A percentile compares a stretch with the other conserved stretches of the same genome.
Evolutionary conservation across 768 basidiomycete species (phyloP).

Genomic region (Pholiota microspora): DNA sequence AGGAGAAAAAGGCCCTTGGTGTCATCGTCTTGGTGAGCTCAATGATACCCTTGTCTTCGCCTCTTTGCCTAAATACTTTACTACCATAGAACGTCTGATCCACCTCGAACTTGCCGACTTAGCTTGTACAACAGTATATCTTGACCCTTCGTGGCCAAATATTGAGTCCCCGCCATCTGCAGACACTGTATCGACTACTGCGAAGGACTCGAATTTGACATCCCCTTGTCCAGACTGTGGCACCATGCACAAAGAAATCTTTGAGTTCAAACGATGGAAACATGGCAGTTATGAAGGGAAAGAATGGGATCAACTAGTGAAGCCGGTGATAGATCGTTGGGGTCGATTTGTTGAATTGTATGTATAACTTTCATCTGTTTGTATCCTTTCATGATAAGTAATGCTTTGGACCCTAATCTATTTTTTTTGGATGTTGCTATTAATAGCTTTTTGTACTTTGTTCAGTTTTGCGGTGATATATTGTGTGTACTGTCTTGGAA

Average conservation of each 20-base stretch:
- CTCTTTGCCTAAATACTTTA: not conserved
- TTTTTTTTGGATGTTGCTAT: not conserved
- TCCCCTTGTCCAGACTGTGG: slow-evolving; percentile 45
- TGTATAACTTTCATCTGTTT: slow-evolving; percentile 22
- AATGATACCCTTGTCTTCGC: not conserved
- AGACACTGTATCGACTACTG: slow-evolving; percentile 19
- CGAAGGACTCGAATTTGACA: slow-evolving; percentile 10
- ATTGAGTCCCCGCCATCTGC: slow-evolving; percentile 22
- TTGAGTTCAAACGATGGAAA: slow-evolving; percentile 59
- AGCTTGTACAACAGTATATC: slow-evolving; percentile 53
- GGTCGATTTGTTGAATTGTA: slow-evolving; percentile 57
- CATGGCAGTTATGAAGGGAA: slow-evolving; percentile 54
- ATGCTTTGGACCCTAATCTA: not conserved
- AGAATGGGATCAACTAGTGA: slow-evolving; percentile 76
- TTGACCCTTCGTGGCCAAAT: slow-evolving; percentile 47
- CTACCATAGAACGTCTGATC: slow-evolving; percentile 60
- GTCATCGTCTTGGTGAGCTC: slow-evolving; percentile 60
- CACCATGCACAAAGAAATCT: slow-evolving; percentile 72
- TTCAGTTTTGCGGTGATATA: too few species aligned
- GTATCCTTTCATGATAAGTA: too few species aligned
- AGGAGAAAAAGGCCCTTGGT: slow-evolving; percentile 61
- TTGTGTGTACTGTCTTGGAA: not conserved
- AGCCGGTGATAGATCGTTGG: slow-evolving; percentile 78
- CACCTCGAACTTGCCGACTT: slow-evolving; percentile 81
- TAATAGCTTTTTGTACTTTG: not conserved